Evolutionary conservation across 352 stramenopile species (phyloP).

Genomic region (Labyrinthula sp.): DNA sequence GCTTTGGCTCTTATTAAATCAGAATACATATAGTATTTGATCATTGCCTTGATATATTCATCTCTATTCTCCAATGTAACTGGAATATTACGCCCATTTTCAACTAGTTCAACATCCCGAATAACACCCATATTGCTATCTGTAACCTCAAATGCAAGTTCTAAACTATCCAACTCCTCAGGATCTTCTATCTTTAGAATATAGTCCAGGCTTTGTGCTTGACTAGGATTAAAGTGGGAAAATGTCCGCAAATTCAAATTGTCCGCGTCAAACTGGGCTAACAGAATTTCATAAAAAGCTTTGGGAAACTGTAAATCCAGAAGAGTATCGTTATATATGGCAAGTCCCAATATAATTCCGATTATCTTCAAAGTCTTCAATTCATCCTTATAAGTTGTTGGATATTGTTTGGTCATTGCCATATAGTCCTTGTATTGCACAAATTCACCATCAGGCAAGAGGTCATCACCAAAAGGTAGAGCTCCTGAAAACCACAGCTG

Average conservation of each 20-base stretch:
- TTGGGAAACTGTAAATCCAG: constrained; percentile 53
- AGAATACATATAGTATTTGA: constrained; percentile 76
- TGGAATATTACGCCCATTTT: constrained; percentile 55
- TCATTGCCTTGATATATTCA: constrained; percentile 76
- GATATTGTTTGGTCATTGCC: constrained; percentile 48
- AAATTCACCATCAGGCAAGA: constrained; percentile 31
- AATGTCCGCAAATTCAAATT: too few relatives aligned
- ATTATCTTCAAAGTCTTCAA: too few relatives aligned
- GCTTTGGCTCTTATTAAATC: constrained; percentile 65
- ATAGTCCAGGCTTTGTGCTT: constrained; percentile 42
- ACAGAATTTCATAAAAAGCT: constrained; percentile 51
- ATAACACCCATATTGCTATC: constrained; percentile 25
- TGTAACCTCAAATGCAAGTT: constrained; percentile 43
- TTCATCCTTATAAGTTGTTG: constrained; percentile 46
- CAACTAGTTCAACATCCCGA: constrained; percentile 57
- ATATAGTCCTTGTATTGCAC: too few relatives aligned
- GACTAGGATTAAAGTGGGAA: too few relatives aligned
- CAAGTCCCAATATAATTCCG: constrained; percentile 50
- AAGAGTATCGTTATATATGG: constrained; percentile 57
- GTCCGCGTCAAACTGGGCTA: constrained; percentile 41
- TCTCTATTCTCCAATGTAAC: constrained; percentile 80
- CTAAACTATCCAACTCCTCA: constrained; percentile 57
- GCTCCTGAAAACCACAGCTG: constrained; percentile 31
- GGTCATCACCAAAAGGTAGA: constrained; percentile 31
- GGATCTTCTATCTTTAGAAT: constrained; percentile 48